Evolutionary conservation across 164 flowering plant species (phyloP), one percentile per base, ranked within the genome.

Genomic region (Annona cherimola): DNA sequence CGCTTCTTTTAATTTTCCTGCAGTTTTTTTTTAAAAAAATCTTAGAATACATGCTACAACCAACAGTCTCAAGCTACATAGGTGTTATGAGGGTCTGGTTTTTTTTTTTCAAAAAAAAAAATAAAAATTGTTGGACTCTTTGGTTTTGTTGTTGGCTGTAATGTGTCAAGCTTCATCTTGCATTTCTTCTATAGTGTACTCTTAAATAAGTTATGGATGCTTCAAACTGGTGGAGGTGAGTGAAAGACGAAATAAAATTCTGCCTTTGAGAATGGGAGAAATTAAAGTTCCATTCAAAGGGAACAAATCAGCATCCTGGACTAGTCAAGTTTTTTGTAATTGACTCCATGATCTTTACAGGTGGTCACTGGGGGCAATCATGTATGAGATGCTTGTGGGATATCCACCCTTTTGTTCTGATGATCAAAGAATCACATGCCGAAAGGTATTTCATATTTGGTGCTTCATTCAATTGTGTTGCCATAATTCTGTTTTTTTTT

Each of bases 391-490:
- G 98, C 90, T 93, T 59, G 76, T 89, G 46, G 98, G 98, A 41
- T 93, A 89, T 79, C 96, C 98, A 75, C 98, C 98, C 65, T 93
- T 90, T 77, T 93, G 91, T 76, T 89, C 96, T 66, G 96, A 92
- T 63, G 98, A 92, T 81, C 93, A 91, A 39, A 84, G 91, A 77
- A 84, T 89, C 16, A 85, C 98, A 62, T 92, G 94, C 79, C 93
- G 93, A 73, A 92, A 92, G 94, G 97, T 92, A 76, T 60, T 35
- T 54, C 42, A 14, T 45, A n/a, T 46, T 62, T 68, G 16, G 6
- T 45, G 61, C n/a, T 61, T 45, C 35, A 26, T 26, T 26, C 35
- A 26, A 26, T 26, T 26, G 35, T 42, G 44, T 59, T 18, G 57
- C 59, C 69, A 3, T 72, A 5, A 46, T 4, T 19, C 26, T 11